Evolutionary conservation across 345 rosid species (phyloP).

Genomic region (Boechera stricta): DNA sequence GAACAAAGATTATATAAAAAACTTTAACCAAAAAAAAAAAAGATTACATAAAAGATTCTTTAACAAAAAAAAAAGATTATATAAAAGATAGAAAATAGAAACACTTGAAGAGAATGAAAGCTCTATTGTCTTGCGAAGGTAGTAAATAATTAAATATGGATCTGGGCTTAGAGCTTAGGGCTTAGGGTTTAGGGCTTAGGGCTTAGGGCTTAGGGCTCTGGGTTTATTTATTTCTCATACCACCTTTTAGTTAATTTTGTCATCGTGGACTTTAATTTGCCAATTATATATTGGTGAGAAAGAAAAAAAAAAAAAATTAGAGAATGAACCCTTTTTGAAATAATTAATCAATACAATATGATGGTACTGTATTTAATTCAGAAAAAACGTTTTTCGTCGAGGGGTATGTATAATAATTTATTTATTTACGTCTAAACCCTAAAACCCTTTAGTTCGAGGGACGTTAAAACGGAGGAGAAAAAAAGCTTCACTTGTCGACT

Average conservation of each 20-base stretch:
- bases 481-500: not conserved
- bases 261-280: not conserved
- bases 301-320: not conserved
- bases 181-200: not conserved
- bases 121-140: not conserved
- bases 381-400: too few species aligned
- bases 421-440: not conserved
- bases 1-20: too few species aligned
- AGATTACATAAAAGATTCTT: too few species aligned
- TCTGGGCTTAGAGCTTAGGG: not conserved
- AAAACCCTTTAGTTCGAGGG: conserved; percentile 3
- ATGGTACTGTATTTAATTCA: too few species aligned
- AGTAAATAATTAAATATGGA: not conserved
- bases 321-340: too few species aligned
- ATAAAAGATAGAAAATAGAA: too few species aligned
- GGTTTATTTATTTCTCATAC: too few species aligned
- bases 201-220: not conserved
- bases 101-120: not conserved
- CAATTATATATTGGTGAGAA: not conserved
- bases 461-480: not conserved
- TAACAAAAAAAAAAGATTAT: too few species aligned
- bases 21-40: too few species aligned
- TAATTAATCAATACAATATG: too few species aligned
- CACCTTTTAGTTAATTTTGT: not conserved
- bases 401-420: not conserved